Percentiles rank a stretch among this genome's conserved stretches.
Evolutionary conservation across 2,329 filamentous ascomycete species (phyloP).

Genomic region (Alternaria viburni): DNA sequence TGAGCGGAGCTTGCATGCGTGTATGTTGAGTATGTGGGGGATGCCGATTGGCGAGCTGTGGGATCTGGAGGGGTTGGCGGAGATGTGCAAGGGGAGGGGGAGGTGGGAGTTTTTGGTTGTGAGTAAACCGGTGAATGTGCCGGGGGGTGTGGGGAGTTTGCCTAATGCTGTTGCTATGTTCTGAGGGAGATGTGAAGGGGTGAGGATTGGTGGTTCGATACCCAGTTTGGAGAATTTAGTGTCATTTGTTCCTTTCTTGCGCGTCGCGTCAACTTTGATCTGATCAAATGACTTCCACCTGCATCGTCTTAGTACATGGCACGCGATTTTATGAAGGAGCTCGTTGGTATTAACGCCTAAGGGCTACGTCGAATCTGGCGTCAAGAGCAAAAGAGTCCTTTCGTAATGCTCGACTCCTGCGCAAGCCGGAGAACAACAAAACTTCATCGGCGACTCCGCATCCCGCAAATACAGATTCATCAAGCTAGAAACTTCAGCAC

Average conservation of each 20-base stretch:
- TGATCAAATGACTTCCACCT: too few relatives aligned
- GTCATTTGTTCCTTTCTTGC: neutral
- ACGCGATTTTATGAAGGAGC: too few relatives aligned
- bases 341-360: too few relatives aligned
- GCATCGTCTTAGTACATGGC: too few relatives aligned
- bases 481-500: neutral
- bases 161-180: conserved; percentile 37
- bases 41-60: conserved; percentile 47
- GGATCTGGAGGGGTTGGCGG: conserved; percentile 39
- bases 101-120: conserved; percentile 62
- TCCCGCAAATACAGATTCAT: neutral
- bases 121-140: conserved; percentile 54
- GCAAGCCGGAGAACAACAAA: neutral
- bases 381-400: too few relatives aligned
- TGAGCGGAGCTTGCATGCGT: conserved; percentile 28
- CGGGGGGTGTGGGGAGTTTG: conserved; percentile 36
- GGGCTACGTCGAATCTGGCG: too few relatives aligned
- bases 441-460: neutral
- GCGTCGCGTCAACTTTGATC: neutral
- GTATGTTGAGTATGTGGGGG: conserved; percentile 36
- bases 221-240: neutral
- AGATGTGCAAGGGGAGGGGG: conserved; percentile 33
- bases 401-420: too few relatives aligned
- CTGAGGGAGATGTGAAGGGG: neutral
- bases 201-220: neutral